Base-by-base conservation (phyloP, 768 basidiomycete genomes). In the Leccinum boreale region DNA sequence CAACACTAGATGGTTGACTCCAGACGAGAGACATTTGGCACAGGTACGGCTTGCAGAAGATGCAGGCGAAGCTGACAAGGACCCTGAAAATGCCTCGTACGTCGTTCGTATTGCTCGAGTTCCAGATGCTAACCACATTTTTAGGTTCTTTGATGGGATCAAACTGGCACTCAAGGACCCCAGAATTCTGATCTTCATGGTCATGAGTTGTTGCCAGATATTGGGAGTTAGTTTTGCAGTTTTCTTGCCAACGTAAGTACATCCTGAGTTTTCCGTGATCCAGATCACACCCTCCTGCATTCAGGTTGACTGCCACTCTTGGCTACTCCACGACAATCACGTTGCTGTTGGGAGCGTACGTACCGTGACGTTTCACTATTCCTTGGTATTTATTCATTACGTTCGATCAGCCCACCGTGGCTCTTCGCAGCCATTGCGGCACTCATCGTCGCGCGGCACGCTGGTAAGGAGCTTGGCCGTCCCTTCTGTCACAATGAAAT, bases 1-100 rank as follows among this genome's bases (percentile, higher is more conserved):
- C 59, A 89, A 87, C 64, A 87, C 86, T 1, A 73, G 74, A 35
- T 87, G 85, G 85, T 67, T 87, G 26, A 73, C 75, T 14, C 65
- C 76, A 0, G 69, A 73, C 7, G 80, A 87, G 57, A 75, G 78
- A 21, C 79, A 77, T 29, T 75, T 88, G n/a, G 86, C 86, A 6
- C 85, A 85, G 68, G 80, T 79, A 17, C 82, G 86, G 11, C 79
- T 87, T 15, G 82, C 85, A 0, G 86, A 87, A 62, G 85, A 87
- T 63, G 83, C 82, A 8, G 85, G 85, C 5, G 85, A 87, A 71
- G 85, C 85, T 0, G 86, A 87, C 62, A 70, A 79, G 62, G 86
- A 88, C 61, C 78, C 78, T 19, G 65, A 67, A 0, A 71, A 77
- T 29, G 85, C 84, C 50, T 83, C 85, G 86, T 87, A 67, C 42